Evolutionary conservation across 306 rosid genomes (phyloP).

Genomic region (Inga oerstediana): DNA sequence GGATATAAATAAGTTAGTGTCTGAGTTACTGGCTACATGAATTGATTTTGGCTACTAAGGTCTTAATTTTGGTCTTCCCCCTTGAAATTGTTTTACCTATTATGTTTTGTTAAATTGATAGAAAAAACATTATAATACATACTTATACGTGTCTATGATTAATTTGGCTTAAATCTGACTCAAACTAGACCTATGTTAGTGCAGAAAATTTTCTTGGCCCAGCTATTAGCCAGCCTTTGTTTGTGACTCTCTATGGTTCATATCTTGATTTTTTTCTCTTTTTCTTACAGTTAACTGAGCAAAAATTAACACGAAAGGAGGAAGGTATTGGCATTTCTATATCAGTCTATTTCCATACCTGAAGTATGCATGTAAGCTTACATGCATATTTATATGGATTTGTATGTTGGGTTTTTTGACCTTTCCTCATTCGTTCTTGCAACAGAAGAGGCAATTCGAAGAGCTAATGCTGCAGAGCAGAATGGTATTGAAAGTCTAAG

Average conservation of each 20-base stretch:
- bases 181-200: neutral
- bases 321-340: constrained; percentile 59
- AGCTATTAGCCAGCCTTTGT: neutral
- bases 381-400: constrained; percentile 23
- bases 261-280: constrained; percentile 10
- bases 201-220: neutral
- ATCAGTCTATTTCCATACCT: constrained; percentile 4
- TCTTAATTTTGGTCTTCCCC: neutral
- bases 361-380: neutral
- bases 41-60: constrained; percentile 1
- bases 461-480: constrained; percentile 68
- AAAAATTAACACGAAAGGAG: constrained; percentile 66
- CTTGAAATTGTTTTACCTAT: neutral
- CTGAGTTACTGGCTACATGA: constrained; percentile 24
- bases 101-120: constrained; percentile 13
- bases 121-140: neutral
- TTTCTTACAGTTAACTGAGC: constrained; percentile 71
- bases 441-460: constrained; percentile 85
- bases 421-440: constrained; percentile 40
- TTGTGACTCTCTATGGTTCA: neutral
- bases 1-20: constrained; percentile 15
- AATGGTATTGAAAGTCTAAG: constrained; percentile 58
- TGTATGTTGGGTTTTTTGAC: constrained; percentile 27
- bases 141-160: neutral
- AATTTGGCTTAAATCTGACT: neutral